A percentile compares a stretch with the other conserved stretches of the same genome.
Evolutionary conservation across 2,329 filamentous ascomycete species (phyloP).

Genomic region (Cytospora paraplurivora): DNA sequence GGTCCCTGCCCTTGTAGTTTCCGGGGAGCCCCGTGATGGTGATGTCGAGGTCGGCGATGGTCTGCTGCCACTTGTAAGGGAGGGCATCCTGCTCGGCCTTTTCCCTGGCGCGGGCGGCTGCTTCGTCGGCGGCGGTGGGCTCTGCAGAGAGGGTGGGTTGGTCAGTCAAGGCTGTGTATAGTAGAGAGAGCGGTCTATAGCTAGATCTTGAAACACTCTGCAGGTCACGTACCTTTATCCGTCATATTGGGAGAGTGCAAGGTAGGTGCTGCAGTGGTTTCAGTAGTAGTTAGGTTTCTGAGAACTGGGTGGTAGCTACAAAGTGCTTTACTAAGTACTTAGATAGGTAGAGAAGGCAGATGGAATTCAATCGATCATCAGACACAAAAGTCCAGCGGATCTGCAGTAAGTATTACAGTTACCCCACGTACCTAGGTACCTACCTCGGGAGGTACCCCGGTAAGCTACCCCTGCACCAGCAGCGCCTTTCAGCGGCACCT

Average conservation of each 20-base stretch:
- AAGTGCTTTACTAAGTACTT: background rate
- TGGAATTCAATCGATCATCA: slow-evolving; percentile 6
- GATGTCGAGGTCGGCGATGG: slow-evolving; percentile 84
- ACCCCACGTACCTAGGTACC: background rate
- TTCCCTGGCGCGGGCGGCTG: slow-evolving; percentile 69
- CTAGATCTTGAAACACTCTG: background rate
- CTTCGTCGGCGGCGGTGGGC: slow-evolving; percentile 57
- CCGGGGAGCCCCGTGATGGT: slow-evolving; percentile 70
- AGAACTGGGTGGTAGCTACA: background rate
- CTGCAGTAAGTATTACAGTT: background rate
- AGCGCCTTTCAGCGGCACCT: too few species aligned
- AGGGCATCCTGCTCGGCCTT: slow-evolving; percentile 84
- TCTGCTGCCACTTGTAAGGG: slow-evolving; percentile 97
- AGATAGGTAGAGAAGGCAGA: slow-evolving; percentile 22
- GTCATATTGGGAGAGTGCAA: slow-evolving; percentile 40
- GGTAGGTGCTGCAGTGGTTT: background rate
- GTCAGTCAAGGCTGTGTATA: background rate
- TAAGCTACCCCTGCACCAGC: too few species aligned
- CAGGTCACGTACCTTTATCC: slow-evolving; percentile 41
- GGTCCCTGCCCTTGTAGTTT: slow-evolving; percentile 81
- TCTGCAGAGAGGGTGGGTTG: slow-evolving; percentile 42
- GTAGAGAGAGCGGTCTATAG: background rate
- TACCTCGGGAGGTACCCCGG: too few species aligned
- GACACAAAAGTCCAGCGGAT: background rate
- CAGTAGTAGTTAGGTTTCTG: slow-evolving; percentile 3